Base-by-base conservation (phyloP, 192 early-diverging fungal species). In the Linnemannia schmuckeri region DNA sequence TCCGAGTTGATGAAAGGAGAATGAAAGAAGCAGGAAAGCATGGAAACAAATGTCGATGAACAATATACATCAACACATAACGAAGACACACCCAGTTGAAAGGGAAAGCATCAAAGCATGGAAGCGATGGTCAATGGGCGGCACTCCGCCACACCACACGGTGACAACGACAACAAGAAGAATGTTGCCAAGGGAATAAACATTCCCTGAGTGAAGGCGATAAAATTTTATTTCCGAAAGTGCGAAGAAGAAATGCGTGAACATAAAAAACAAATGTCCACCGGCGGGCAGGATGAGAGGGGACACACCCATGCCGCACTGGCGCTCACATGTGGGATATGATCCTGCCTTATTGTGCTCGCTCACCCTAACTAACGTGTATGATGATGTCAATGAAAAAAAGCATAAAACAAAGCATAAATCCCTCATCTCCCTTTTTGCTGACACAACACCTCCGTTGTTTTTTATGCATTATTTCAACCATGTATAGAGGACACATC, bases 401-500 rank as follows among this genome's bases (percentile, higher is more conserved):
- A 30, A 10, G 15, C n/a, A 42, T n/a, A 24, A 52, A 49, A 15
- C 24, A 37, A 52, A 49, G 52, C n/a, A 76, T 38, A 38, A 49
- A 63, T 66, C 61, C 55, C 61, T 66, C 61, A 3, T 27, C 10
- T 24, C 27, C 27, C 30, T 35, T 18, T 52, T 9, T n/a, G 22
- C 57, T 66, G 52, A 57, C 20, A 41, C 47, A 33, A 54, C 72
- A 40, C 55, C 42, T 76, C 13, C 46, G 3, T 79, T 82, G 70
- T 52, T 52, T 76, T 88, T 30, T 57, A 1, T 57, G n/a, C 8
- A n/a, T 57, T 37, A 37, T 37, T 37, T 37, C 37, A 6, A 9
- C 57, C 57, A 61, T 61, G 2, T 74, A 37, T 88, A 91, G 97
- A 94, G 41, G 96, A 97, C 74, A 97, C 96, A 15, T 93, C 94